Conservation (phyloP, 2,329 filamentous ascomycete genomes). For the Penicillium sp. region DNA sequence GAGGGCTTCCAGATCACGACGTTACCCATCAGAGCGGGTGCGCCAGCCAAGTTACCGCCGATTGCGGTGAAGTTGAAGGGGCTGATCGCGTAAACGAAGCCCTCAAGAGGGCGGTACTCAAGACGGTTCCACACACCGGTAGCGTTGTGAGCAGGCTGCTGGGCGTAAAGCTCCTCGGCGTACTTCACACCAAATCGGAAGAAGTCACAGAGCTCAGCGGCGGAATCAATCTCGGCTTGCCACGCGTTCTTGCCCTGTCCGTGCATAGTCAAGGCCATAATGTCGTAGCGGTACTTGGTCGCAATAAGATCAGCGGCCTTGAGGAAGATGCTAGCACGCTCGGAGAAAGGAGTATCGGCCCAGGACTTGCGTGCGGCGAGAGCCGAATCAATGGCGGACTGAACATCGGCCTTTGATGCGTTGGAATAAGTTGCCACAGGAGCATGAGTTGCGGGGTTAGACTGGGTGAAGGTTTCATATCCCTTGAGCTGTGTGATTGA, state of each 20-base stretch:
- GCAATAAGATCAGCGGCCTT: slow-evolving; percentile 91
- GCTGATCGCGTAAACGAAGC: slow-evolving; percentile 90
- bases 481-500: slow-evolving; percentile 30
- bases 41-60: slow-evolving; percentile 78
- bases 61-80: slow-evolving; percentile 99
- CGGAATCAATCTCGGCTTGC: slow-evolving; percentile 98
- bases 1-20: slow-evolving; percentile 98
- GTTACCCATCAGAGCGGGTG: slow-evolving; percentile 86
- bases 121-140: slow-evolving; percentile 87
- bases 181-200: slow-evolving; percentile 89
- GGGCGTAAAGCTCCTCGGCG: slow-evolving; percentile 83
- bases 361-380: slow-evolving; percentile 82
- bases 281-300: slow-evolving; percentile 91
- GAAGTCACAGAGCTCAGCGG: slow-evolving; percentile 90
- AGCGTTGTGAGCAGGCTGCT: slow-evolving; percentile 82
- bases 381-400: slow-evolving; percentile 76
- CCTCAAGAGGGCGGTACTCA: slow-evolving; percentile 86
- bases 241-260: slow-evolving; percentile 98
- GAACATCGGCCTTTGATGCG: slow-evolving; percentile 73
- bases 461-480: slow-evolving; percentile 56
- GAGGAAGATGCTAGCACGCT: slow-evolving; percentile 89
- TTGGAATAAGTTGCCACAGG: slow-evolving; percentile 81
- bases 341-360: slow-evolving; percentile 83
- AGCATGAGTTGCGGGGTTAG: slow-evolving; percentile 79
- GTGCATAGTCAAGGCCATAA: slow-evolving; percentile 94